These are phyloP conservation scores for Neofusicoccum kwambonambiense DNA, from an alignment of 2,329 filamentous ascomycete species.

Conservation along the genomic window DNA sequence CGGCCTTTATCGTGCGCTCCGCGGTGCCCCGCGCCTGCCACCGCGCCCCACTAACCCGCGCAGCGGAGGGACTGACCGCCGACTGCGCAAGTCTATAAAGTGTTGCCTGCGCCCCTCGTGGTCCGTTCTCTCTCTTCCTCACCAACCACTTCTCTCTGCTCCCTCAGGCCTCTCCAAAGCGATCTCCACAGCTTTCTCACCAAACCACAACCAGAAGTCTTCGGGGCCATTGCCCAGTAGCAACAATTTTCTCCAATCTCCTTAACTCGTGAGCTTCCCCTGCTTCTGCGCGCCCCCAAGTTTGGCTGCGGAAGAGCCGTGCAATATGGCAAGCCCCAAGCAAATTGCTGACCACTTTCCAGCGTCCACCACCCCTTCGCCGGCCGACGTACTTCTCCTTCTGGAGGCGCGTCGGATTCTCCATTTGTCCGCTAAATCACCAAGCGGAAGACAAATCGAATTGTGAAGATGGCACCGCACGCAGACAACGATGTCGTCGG, in stretches of 20 bases:
- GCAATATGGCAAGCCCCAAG: neutral
- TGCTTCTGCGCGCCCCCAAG: no score
- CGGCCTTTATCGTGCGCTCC: neutral
- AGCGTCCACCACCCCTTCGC: slow-evolving; percentile 96
- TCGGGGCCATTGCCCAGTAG: slow-evolving; percentile 55
- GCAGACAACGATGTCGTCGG: slow-evolving; percentile 63
- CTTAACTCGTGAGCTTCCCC: slow-evolving; percentile 80
- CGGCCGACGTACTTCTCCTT: slow-evolving; percentile 87
- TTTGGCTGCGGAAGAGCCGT: no score
- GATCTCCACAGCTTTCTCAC: neutral
- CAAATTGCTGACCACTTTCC: slow-evolving; percentile 18
- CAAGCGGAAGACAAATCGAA: neutral
- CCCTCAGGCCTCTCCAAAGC: neutral
- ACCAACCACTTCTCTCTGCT: neutral
- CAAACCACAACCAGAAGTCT: neutral
- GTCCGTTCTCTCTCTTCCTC: neutral
- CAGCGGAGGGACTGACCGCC: neutral
- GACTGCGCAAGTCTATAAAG: neutral
- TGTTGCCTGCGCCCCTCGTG: slow-evolving; percentile 3
- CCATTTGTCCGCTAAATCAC: slow-evolving; percentile 40
- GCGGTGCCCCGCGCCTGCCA: neutral
- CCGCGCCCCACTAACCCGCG: neutral
- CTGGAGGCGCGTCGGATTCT: slow-evolving; percentile 72
- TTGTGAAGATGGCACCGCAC: slow-evolving; percentile 79
- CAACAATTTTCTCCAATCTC: slow-evolving; percentile 98